Percentiles rank a stretch among this genome's conserved stretches.
phyloP scores from a whole-genome alignment of 352 stramenopile genomes.

The Globisporangium cystogenes region DNA sequence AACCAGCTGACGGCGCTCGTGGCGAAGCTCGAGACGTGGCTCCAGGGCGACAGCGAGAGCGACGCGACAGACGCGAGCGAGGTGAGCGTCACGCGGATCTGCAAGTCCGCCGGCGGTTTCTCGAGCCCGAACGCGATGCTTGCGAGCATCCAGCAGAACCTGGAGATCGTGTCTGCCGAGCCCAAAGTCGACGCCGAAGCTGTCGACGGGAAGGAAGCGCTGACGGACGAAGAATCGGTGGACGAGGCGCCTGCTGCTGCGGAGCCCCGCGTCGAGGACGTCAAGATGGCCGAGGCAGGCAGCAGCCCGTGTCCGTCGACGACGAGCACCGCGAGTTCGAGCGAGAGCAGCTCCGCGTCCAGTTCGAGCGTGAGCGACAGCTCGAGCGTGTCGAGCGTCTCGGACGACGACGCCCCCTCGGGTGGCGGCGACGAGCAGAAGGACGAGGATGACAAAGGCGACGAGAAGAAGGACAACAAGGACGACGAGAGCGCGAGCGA shows the following conservation, averaged over 20 bases:
- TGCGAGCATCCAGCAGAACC: slow-evolving; percentile 3
- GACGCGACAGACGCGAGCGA: slow-evolving; percentile 6
- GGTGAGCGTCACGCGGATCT: slow-evolving; percentile 13
- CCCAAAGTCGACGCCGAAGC: neutral
- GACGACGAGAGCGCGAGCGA: slow-evolving; percentile 19
- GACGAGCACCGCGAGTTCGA: slow-evolving; percentile 27
- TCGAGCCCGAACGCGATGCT: slow-evolving; percentile 8
- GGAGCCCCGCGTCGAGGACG: slow-evolving; percentile 8
- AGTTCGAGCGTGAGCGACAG: slow-evolving; percentile 14
- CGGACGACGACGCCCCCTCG: slow-evolving; percentile 9
- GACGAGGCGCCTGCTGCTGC: neutral
- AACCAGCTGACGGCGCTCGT: slow-evolving; percentile 16
- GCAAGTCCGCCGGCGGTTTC: slow-evolving; percentile 10
- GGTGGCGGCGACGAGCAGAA: slow-evolving; percentile 3
- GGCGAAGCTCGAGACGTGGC: slow-evolving; percentile 16
- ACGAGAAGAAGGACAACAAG: slow-evolving; percentile 6
- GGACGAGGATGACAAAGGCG: slow-evolving; percentile 5
- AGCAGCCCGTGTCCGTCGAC: slow-evolving; percentile 33
- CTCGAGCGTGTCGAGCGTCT: slow-evolving; percentile 18
- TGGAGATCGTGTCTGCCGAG: neutral
- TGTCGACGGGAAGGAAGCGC: neutral
- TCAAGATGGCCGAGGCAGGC: slow-evolving; percentile 16
- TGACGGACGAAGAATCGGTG: neutral
- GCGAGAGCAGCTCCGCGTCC: slow-evolving; percentile 19
- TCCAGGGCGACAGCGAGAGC: neutral